Evolutionary conservation across 1,139 yeast species (phyloP).

Genomic region (Nakaseomyces sp.): DNA sequence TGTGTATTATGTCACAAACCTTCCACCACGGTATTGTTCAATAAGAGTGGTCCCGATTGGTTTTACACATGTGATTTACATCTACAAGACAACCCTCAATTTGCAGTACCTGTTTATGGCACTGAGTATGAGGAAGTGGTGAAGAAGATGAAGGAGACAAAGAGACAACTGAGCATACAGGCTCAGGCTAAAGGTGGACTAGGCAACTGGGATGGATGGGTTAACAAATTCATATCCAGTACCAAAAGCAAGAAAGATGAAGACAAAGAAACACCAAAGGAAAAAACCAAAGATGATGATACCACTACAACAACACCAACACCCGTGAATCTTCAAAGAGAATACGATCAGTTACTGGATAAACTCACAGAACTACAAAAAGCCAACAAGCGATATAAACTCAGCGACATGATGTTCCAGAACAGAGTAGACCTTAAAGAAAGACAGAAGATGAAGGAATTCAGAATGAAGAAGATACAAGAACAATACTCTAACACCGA

Average conservation of each 20-base stretch:
- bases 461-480: slow-evolving; percentile 22
- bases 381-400: slow-evolving; percentile 39
- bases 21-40: slow-evolving; percentile 48
- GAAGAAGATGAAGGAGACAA: slow-evolving; percentile 34
- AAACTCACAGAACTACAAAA: slow-evolving; percentile 22
- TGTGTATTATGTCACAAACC: slow-evolving; percentile 66
- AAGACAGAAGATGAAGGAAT: slow-evolving; percentile 35
- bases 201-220: slow-evolving; percentile 32
- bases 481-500: slow-evolving; percentile 30
- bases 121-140: slow-evolving; percentile 41
- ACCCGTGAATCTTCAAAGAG: slow-evolving; percentile 17
- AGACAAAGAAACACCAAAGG: slow-evolving; percentile 16
- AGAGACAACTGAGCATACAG: slow-evolving; percentile 35
- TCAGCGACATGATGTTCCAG: slow-evolving; percentile 47
- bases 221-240: slow-evolving; percentile 27
- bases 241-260: slow-evolving; percentile 20
- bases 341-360: slow-evolving; percentile 27
- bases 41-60: slow-evolving; percentile 42
- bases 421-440: slow-evolving; percentile 41
- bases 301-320: no score
- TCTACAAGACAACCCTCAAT: slow-evolving; percentile 46
- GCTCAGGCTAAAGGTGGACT: slow-evolving; percentile 11
- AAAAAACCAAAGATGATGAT: slow-evolving; percentile 13
- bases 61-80: slow-evolving; percentile 65
- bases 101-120: slow-evolving; percentile 47